Evolutionary conservation across 2,329 filamentous ascomycete species (phyloP).

Genomic region (Colletotrichum sublineola): DNA sequence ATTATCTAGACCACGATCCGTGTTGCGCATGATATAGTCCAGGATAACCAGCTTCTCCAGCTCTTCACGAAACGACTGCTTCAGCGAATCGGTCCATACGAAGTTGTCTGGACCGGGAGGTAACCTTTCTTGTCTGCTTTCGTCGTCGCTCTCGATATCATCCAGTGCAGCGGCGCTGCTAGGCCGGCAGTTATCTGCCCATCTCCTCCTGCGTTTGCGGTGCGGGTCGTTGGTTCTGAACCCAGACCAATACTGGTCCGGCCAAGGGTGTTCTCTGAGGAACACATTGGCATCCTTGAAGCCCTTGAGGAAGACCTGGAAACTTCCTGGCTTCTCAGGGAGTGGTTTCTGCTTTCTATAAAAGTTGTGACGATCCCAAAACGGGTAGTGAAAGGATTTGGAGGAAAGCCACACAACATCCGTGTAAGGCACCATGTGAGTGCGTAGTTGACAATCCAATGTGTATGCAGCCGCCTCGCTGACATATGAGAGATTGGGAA

Average conservation of each 20-base stretch:
- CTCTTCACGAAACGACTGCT: constrained; percentile 94
- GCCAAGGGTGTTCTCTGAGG: constrained; percentile 95
- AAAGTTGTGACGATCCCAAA: constrained; percentile 92
- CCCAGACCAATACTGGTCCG: constrained; percentile 83
- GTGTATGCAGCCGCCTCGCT: constrained; percentile 98
- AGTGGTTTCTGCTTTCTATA: constrained; percentile 89
- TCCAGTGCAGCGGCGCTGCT: constrained; percentile 48
- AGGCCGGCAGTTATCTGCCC: constrained; percentile 43
- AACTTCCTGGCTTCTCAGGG: constrained; percentile 92
- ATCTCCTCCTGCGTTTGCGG: constrained; percentile 73
- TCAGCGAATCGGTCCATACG: constrained; percentile 88
- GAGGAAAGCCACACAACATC: constrained; percentile 95
- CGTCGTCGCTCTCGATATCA: constrained; percentile 66
- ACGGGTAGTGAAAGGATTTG: constrained; percentile 98
- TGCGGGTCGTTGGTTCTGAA: constrained; percentile 78
- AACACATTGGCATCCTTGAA: constrained; percentile 98
- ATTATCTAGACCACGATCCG: constrained; percentile 94
- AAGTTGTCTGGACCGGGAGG: constrained; percentile 69
- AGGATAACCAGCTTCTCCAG: constrained; percentile 97
- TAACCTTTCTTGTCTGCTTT: constrained; percentile 53
- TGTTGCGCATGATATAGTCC: constrained; percentile 99
- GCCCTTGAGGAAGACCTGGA: constrained; percentile 96
- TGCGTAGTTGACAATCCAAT: constrained; percentile 89
- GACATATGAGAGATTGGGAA: constrained; percentile 97
- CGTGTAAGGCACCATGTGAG: constrained; percentile 94